phyloP scores from a whole-genome alignment of 192 early-diverging fungal species.

The Lunasporangiospora selenospora region DNA sequence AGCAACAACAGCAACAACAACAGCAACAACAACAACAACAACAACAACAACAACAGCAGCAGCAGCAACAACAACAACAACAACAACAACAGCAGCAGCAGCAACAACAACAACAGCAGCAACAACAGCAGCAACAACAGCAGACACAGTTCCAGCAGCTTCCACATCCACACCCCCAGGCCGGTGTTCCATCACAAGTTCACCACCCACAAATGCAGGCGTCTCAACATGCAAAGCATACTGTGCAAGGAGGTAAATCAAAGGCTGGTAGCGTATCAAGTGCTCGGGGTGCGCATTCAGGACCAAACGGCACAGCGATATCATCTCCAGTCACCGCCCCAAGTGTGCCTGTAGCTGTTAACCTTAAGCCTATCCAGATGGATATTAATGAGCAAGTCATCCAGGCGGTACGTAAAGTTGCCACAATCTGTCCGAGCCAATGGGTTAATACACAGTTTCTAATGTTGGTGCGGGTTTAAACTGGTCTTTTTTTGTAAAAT shows the following conservation, averaged over 20 bases:
- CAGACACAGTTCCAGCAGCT: slow-evolving; percentile 24
- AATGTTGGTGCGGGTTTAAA: too few species aligned
- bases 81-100: slow-evolving; percentile 1
- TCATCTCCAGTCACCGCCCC: slow-evolving; percentile 8
- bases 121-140: slow-evolving; percentile 13
- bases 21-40: background rate
- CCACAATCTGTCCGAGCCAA: background rate
- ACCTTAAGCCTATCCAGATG: slow-evolving; percentile 12
- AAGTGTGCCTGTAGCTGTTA: background rate
- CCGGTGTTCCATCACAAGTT: too few species aligned
- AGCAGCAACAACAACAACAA: background rate
- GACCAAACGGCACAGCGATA: background rate
- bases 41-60: background rate
- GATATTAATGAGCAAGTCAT: slow-evolving; percentile 39
- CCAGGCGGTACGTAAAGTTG: slow-evolving; percentile 18
- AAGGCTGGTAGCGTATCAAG: background rate
- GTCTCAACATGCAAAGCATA: background rate
- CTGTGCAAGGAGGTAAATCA: slow-evolving; percentile 1
- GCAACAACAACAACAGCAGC: slow-evolving; percentile 30
- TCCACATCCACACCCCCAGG: too few species aligned
- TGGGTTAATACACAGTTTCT: background rate
- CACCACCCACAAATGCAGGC: slow-evolving; percentile 1
- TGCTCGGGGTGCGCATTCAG: background rate
- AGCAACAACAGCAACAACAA: slow-evolving; percentile 9
- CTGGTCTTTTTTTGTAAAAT: background rate